phyloP scores from a whole-genome alignment of 345 rosid species.

The Eucalyptus sp. region DNA sequence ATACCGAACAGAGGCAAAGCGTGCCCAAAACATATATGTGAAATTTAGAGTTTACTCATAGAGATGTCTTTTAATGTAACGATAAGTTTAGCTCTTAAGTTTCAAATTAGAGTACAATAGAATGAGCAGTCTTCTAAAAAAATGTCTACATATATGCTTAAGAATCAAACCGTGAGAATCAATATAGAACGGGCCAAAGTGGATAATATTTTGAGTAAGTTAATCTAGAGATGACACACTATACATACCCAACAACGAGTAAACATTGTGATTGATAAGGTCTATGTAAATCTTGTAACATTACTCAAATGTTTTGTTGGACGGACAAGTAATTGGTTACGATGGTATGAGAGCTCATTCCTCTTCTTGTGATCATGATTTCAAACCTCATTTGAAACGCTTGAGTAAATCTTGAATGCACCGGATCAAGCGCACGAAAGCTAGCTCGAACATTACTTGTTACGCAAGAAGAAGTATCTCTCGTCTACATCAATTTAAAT shows the following conservation, averaged over 20 bases:
- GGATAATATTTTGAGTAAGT: background rate
- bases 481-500: background rate
- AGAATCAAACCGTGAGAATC: too few species aligned
- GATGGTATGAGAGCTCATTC: background rate
- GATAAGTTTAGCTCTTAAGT: background rate
- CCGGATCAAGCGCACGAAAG: background rate
- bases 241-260: background rate
- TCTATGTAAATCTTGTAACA: background rate
- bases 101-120: too few species aligned
- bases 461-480: background rate
- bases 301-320: too few species aligned
- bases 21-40: too few species aligned
- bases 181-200: background rate
- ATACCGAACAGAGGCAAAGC: accelerated
- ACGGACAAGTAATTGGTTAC: too few species aligned
- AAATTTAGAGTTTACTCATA: background rate
- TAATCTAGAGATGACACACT: background rate
- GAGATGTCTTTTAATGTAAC: too few species aligned
- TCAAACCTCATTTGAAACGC: background rate
- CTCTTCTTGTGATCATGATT: background rate
- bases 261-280: background rate
- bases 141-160: too few species aligned
- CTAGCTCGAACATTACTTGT: background rate
- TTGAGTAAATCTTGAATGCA: background rate
- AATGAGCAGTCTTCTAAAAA: background rate